phyloP scores from a whole-genome alignment of 2,329 filamentous ascomycete species.

The Fusarium nurragi region DNA sequence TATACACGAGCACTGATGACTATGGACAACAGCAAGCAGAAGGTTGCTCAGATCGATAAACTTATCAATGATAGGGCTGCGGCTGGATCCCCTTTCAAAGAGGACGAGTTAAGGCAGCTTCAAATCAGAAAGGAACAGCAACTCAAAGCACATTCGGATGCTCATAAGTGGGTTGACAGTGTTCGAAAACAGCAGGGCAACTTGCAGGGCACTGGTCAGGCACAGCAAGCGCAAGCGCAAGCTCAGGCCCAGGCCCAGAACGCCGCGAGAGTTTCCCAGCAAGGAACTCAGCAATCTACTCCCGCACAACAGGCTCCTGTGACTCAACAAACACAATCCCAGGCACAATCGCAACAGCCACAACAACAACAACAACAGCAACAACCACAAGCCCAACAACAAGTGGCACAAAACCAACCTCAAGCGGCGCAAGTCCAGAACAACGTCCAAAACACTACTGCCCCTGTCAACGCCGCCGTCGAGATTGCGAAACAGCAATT shows the following conservation, averaged over 20 bases:
- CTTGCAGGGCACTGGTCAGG: conserved; percentile 44
- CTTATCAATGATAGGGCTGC: conserved; percentile 54
- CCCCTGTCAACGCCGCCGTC: conserved; percentile 56
- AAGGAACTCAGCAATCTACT: conserved; percentile 36
- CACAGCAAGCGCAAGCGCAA: conserved; percentile 33
- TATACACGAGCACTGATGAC: conserved; percentile 60
- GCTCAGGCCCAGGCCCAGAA: conserved; percentile 22
- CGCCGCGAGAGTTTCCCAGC: conserved; percentile 37
- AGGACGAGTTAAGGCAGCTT: conserved; percentile 59
- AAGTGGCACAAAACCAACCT: conserved; percentile 32
- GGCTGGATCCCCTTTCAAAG: conserved; percentile 55
- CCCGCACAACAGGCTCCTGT: conserved; percentile 29
- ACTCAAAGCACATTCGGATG: conserved; percentile 58
- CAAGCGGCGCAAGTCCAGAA: conserved; percentile 38
- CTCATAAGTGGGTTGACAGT: conserved; percentile 58
- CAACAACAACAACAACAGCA: conserved; percentile 27
- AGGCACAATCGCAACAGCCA: conserved; percentile 34
- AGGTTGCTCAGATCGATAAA: conserved; percentile 55
- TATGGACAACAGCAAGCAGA: conserved; percentile 59
- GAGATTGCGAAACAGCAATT: conserved; percentile 58
- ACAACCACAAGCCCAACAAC: conserved; percentile 28
- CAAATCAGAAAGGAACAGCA: conserved; percentile 56
- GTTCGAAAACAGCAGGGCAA: conserved; percentile 58
- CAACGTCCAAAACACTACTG: conserved; percentile 45
- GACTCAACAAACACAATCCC: conserved; percentile 23